Evolutionary conservation across 2,329 filamentous ascomycete species (phyloP).

Genomic region (Fusarium lyarnte): DNA sequence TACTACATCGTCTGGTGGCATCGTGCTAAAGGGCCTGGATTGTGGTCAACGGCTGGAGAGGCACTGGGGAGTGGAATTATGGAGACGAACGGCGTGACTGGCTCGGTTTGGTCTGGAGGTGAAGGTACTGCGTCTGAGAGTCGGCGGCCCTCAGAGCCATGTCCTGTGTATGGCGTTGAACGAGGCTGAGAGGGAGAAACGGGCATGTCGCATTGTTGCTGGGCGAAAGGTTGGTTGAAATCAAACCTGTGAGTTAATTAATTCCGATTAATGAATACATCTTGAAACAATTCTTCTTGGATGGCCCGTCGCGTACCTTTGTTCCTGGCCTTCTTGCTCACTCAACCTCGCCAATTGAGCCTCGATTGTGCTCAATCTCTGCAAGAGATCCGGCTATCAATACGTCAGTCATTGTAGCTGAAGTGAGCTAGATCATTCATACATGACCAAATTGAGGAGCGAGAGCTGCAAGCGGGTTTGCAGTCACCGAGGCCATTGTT

Average conservation of each 20-base stretch:
- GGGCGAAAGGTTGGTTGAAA: not conserved
- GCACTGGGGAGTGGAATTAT: fast-evolving
- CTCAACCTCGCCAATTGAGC: not conserved
- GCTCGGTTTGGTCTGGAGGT: not conserved
- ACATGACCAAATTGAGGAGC: not conserved
- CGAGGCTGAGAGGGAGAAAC: not conserved
- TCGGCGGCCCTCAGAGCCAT: not conserved
- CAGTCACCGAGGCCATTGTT: not conserved
- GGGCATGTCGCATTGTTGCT: not conserved
- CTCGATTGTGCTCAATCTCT: not conserved
- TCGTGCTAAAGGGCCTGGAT: not conserved
- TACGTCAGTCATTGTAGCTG: not conserved
- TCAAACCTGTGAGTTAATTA: not conserved
- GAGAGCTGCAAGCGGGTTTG: not conserved
- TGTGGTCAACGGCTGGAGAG: fast-evolving
- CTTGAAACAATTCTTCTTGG: not conserved
- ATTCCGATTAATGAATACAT: not conserved
- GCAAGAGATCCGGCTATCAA: not conserved
- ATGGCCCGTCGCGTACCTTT: not conserved
- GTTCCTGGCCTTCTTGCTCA: not conserved
- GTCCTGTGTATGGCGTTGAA: not conserved
- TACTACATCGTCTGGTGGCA: not conserved
- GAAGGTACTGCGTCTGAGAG: not conserved
- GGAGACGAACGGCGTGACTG: not conserved
- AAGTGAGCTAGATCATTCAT: not conserved